Evolutionary conservation across 345 rosid species (phyloP), one percentile per base, ranked within the genome.

Genomic region (Citropsis articulata): DNA sequence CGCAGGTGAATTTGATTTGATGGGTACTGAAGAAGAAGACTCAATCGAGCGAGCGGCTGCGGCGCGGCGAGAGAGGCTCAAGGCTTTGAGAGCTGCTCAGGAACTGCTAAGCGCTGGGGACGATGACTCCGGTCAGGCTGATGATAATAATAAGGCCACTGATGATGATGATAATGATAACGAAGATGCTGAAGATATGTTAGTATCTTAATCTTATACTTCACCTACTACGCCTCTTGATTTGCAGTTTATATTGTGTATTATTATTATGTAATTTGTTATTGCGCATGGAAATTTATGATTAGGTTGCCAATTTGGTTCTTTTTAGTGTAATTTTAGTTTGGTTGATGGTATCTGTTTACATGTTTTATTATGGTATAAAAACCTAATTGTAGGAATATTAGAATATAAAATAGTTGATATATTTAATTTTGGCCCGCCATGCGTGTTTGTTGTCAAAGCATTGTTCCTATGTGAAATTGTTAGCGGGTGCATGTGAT

Each of bases 81-180:
- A 75, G 73, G 97, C 95, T 82, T 89, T 95, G 48, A 91, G 79
- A 79, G 92, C 88, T 72, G 98, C 98, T 73, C 90, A 90, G 81
- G 92, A 95, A 67, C 84, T 95, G 3, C 57, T 87, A 21, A 85
- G 56, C 69, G 79, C 87, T 31, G 90, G 88, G 2, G 89, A 89
- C 45, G 90, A 83, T 28, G 89, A 67, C 42, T 75, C 85, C 40
- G 80, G 78, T 4, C 83, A 78, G 31, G 78, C 83, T 65, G 77
- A 81, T 13, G 86, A 85, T 21, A 83, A 80, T n/a, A 82, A 78
- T 35, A 80, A 62, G 35, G 57, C 4, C 16, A 2, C 14, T 12
- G 16, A 42, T 42, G 50, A 42, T 42, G 48, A 42, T 42, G 50
- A 45, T 13, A 16, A 45, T 45, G 50, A 45, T 12, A 45, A 56